Base-by-base conservation (phyloP, 176 grass and related monocot species). In the Oryza coarctata region DNA sequence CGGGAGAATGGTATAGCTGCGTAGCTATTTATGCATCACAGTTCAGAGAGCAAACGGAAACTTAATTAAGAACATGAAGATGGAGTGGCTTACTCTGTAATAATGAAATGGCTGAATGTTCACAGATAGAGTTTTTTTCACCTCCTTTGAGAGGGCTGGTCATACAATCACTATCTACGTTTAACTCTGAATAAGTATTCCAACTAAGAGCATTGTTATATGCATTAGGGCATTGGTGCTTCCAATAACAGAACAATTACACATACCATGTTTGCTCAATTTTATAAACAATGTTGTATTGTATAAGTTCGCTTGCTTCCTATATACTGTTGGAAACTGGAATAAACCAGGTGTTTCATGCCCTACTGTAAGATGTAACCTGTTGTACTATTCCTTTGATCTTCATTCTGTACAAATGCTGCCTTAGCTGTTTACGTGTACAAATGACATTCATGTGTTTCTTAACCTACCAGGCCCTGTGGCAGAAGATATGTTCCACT, bases 401-500 rank as follows among this genome's bases (percentile, higher is more conserved):
- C n/a, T 60, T 60, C 55, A 60, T 11, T 60, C 39, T 43, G n/a
- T 5, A 23, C 68, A 70, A 70, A 41, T 70, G n/a, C 34, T 41
- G 15, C 36, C 36, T 70, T 13, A 15, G 35, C 43, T 70, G 5
- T 70, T 39, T 15, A 70, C 13, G 8, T 7, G 0, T 23, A 60
- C 22, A 0, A 3, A 7, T 60, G 3, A 60, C 55, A 25, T 11
- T 2, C 22, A 23, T 60, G 22, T 8, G 2, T 60, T 60, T 4
- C 28, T 70, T 14, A 18, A 82, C 31, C 20, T 78, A 30, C 43
- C 69, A 90, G 88, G 88, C 18, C 88, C 88, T 1, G 80, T 84
- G 28, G 88, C 79, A 25, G 84, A 90, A 80, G 89, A 91, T 73
- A 91, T 91, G 89, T 91, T 91, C 78, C 89, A 91, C 30, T 91